A percentile compares a stretch with the other conserved stretches of the same genome.
Evolutionary conservation across 2,329 filamentous ascomycete species (phyloP).

Genomic region (Microdochium paspali): DNA sequence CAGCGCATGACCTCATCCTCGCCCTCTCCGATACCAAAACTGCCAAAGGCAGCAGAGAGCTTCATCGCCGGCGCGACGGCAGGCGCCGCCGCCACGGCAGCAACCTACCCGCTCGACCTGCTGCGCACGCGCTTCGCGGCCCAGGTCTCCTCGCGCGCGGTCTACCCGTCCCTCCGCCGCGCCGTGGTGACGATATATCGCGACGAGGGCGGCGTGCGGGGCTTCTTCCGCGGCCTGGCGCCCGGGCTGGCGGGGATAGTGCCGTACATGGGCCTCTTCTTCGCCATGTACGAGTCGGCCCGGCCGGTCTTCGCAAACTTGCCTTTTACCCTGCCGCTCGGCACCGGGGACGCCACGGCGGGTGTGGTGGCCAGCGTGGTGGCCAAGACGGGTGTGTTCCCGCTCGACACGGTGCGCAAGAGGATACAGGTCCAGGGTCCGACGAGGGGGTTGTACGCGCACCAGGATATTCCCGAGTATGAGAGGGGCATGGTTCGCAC

Average conservation of each 20-base stretch:
- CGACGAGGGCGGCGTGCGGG: constrained; percentile 58
- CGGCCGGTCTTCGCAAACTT: constrained; percentile 45
- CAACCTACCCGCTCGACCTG: constrained; percentile 88
- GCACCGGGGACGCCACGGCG: constrained; percentile 73
- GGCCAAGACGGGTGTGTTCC: constrained; percentile 86
- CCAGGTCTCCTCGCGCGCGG: constrained; percentile 60
- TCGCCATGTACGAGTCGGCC: constrained; percentile 76
- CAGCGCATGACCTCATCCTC: too few relatives aligned
- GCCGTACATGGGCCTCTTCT: constrained; percentile 96
- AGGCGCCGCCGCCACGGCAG: constrained; percentile 70
- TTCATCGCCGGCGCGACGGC: constrained; percentile 79
- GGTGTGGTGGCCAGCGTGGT: constrained; percentile 71
- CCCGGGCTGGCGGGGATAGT: constrained; percentile 82
- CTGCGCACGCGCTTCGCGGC: constrained; percentile 94
- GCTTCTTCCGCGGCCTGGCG: constrained; percentile 81
- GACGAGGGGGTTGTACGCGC: constrained; percentile 67
- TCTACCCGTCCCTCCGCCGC: constrained; percentile 65
- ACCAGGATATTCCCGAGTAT: constrained; percentile 84
- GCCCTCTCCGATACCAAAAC: too few relatives aligned
- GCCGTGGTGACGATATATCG: constrained; percentile 65
- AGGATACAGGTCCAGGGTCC: constrained; percentile 92
- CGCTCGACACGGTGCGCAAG: constrained; percentile 86
- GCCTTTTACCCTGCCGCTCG: constrained; percentile 47
- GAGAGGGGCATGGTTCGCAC: constrained; percentile 55
- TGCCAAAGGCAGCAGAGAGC: constrained; percentile 62